These are phyloP conservation scores for Onygena corvina DNA, from an alignment of 2,329 filamentous ascomycete genomes.

Conservation along the genomic window DNA sequence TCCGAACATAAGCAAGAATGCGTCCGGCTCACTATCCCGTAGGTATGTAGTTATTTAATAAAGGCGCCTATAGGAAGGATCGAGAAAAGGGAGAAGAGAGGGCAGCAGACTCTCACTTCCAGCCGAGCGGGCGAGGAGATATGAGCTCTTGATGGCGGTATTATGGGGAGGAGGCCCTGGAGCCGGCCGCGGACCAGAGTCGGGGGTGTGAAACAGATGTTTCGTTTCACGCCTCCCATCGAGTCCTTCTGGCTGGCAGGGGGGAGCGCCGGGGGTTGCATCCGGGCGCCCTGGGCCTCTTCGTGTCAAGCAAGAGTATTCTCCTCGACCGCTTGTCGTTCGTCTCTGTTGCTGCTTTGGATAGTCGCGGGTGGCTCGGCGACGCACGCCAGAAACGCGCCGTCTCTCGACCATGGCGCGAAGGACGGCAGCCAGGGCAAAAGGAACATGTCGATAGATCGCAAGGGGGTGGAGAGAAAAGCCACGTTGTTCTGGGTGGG, in stretches of 20 bases:
- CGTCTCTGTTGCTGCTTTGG: neutral
- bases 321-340: neutral
- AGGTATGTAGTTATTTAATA: too few relatives aligned
- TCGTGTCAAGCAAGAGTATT: slow-evolving; percentile 1
- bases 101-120: too few relatives aligned
- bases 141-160: too few relatives aligned
- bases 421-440: neutral
- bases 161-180: too few relatives aligned
- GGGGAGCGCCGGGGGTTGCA: neutral
- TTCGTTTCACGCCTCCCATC: slow-evolving; percentile 4
- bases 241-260: too few relatives aligned
- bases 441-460: neutral
- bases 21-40: too few relatives aligned
- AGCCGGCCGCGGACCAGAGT: slow-evolving; percentile 1
- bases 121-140: too few relatives aligned
- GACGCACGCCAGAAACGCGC: slow-evolving; percentile 1
- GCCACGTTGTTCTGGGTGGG: slow-evolving; percentile 2
- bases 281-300: neutral
- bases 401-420: neutral
- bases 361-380: neutral
- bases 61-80: too few relatives aligned
- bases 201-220: neutral
- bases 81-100: too few relatives aligned
- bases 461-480: neutral
- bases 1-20: too few relatives aligned